A percentile compares a stretch with the other conserved stretches of the same genome.
phyloP scores from a whole-genome alignment of 371 early-diverging fungal species.

The Mortierella sp. region DNA sequence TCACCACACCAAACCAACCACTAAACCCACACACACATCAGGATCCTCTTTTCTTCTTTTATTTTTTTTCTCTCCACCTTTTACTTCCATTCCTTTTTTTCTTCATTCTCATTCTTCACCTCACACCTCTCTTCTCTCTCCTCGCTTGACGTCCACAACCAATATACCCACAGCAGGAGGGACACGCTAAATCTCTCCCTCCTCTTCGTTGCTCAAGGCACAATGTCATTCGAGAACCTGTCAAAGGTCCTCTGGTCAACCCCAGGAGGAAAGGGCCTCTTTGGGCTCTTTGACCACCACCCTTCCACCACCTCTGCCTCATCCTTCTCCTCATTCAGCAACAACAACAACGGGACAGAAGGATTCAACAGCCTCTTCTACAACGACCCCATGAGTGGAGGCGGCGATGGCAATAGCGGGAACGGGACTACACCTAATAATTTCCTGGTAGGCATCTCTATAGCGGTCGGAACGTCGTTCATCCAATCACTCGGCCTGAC shows the following conservation, averaged over 20 bases:
- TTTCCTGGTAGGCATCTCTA: slow-evolving; percentile 62
- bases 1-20: neutral
- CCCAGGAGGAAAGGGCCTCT: slow-evolving; percentile 35
- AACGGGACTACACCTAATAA: slow-evolving; percentile 32
- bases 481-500: slow-evolving; percentile 83
- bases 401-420: neutral
- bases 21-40: neutral
- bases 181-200: neutral
- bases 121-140: neutral
- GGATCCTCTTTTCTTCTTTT: neutral
- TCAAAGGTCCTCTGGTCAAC: slow-evolving; percentile 57
- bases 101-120: neutral
- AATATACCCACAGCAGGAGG: slow-evolving; percentile 3
- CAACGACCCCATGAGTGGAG: neutral
- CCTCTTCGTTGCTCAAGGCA: neutral
- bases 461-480: slow-evolving; percentile 68
- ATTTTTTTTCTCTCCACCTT: too few species aligned
- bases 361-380: slow-evolving; percentile 8
- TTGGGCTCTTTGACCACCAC: slow-evolving; percentile 36
- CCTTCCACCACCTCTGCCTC: too few species aligned
- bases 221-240: slow-evolving; percentile 50
- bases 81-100: neutral
- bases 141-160: neutral
- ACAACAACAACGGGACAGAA: slow-evolving; percentile 10
- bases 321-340: too few species aligned